A percentile compares a stretch with the other conserved stretches of the same genome.
Evolutionary conservation across 2,329 filamentous ascomycete genomes (phyloP).

Genomic region (Exophiala mesophila): DNA sequence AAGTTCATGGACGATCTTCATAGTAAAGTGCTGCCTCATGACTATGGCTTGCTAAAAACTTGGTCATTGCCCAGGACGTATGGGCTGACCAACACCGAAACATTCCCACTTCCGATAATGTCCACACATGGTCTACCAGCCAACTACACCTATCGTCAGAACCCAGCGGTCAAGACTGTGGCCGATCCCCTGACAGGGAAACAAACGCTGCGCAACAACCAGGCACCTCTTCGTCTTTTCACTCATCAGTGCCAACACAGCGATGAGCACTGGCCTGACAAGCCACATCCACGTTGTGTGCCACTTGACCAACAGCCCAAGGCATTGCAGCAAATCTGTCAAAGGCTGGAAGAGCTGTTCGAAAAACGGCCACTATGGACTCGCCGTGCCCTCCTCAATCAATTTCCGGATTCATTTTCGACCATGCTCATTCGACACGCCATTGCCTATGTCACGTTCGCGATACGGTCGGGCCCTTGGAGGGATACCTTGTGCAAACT

Average conservation of each 20-base stretch:
- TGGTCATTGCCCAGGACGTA: slow-evolving; percentile 64
- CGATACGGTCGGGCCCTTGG: slow-evolving; percentile 90
- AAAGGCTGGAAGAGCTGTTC: slow-evolving; percentile 62
- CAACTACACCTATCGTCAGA: slow-evolving; percentile 67
- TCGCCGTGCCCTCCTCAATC: slow-evolving; percentile 72
- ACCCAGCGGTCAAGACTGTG: slow-evolving; percentile 65
- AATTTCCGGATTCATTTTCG: slow-evolving; percentile 50
- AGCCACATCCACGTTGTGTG: slow-evolving; percentile 11
- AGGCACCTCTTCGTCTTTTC: slow-evolving; percentile 55
- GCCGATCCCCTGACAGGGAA: slow-evolving; percentile 53
- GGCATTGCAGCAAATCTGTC: slow-evolving; percentile 20
- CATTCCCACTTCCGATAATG: slow-evolving; percentile 59
- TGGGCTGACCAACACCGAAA: slow-evolving; percentile 59
- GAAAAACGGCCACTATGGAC: slow-evolving; percentile 79
- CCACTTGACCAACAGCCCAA: slow-evolving; percentile 10
- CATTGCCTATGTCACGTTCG: slow-evolving; percentile 80
- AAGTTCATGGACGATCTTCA: slow-evolving; percentile 67
- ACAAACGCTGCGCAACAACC: slow-evolving; percentile 54
- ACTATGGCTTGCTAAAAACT: slow-evolving; percentile 59
- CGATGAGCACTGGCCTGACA: slow-evolving; percentile 56
- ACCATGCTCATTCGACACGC: slow-evolving; percentile 63
- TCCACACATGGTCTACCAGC: slow-evolving; percentile 28
- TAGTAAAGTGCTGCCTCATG: slow-evolving; percentile 64
- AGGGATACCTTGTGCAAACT: slow-evolving; percentile 80
- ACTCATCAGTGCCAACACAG: slow-evolving; percentile 58